Conservation (phyloP, 352 stramenopile genomes). For the Globisporangium barbulae region DNA sequence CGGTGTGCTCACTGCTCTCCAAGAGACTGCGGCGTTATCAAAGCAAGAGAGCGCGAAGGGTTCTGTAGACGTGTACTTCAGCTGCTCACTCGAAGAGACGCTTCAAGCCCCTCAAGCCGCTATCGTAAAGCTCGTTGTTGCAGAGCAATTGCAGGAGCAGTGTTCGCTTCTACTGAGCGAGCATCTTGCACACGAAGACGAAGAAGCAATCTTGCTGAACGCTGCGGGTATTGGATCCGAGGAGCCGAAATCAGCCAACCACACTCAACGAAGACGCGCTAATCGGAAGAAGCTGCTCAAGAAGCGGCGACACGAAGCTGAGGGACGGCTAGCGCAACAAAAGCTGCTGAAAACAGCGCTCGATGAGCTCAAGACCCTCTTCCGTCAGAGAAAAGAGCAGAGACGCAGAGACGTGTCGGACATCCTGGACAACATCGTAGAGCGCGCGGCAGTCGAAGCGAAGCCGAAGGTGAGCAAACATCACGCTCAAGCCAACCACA, state of each 20-base stretch:
- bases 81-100: constrained; percentile 37
- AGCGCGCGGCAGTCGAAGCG: constrained; percentile 23
- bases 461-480: constrained; percentile 7
- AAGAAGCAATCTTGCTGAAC: constrained; percentile 9
- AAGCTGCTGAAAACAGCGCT: constrained; percentile 37
- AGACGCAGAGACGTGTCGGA: constrained; percentile 23
- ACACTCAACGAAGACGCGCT: constrained; percentile 55
- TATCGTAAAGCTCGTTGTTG: constrained; percentile 61
- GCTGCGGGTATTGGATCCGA: not conserved
- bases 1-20: constrained; percentile 10
- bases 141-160: constrained; percentile 69
- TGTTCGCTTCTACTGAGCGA: constrained; percentile 68
- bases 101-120: constrained; percentile 42
- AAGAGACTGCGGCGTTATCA: not conserved
- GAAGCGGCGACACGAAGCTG: constrained; percentile 42
- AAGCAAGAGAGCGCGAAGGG: not conserved
- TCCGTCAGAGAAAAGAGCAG: constrained; percentile 28
- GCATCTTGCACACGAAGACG: constrained; percentile 42
- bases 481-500: not conserved
- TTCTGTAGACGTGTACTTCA: constrained; percentile 37
- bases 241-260: constrained; percentile 23
- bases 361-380: constrained; percentile 33
- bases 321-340: constrained; percentile 34
- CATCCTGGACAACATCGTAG: constrained; percentile 41
- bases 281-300: constrained; percentile 70